phyloP scores from a whole-genome alignment of 148 eudicot genomes.

The Linanthus parryae region DNA sequence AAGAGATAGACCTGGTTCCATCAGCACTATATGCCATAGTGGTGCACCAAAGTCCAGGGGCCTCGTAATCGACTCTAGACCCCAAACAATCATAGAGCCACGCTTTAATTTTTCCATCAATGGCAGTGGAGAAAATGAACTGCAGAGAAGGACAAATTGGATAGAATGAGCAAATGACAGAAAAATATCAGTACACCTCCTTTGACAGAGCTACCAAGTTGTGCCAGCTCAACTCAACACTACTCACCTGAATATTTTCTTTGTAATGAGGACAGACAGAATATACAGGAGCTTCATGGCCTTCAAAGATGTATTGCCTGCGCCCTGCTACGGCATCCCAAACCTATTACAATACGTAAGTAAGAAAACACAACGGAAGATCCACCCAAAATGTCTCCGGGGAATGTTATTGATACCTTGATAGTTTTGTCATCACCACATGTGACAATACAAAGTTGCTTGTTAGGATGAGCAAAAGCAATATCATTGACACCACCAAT shows the following conservation, averaged over 20 bases:
- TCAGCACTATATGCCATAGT: conserved; percentile 72
- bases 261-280: conserved; percentile 53
- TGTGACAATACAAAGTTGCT: conserved; percentile 52
- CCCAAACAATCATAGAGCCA: conserved; percentile 73
- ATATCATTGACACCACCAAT: conserved; percentile 52
- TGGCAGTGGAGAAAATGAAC: conserved; percentile 76
- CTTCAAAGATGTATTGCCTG: conserved; percentile 41
- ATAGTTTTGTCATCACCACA: conserved; percentile 64
- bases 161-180: neutral
- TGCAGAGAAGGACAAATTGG: conserved; percentile 17
- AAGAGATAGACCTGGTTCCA: conserved; percentile 45
- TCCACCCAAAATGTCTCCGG: neutral
- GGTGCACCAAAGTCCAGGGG: conserved; percentile 64
- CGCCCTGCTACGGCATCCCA: conserved; percentile 63
- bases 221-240: neutral
- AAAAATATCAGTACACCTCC: neutral
- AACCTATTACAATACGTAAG: conserved; percentile 23
- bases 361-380: conserved; percentile 2
- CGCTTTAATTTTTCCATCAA: conserved; percentile 72
- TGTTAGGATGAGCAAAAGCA: conserved; percentile 53
- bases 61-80: conserved; percentile 64
- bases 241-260: conserved; percentile 45
- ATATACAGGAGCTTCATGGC: conserved; percentile 59
- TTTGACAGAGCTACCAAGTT: neutral
- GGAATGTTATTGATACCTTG: conserved; percentile 29